Base-by-base conservation (phyloP, 257 asterid species). In the Fraxinus americana region DNA sequence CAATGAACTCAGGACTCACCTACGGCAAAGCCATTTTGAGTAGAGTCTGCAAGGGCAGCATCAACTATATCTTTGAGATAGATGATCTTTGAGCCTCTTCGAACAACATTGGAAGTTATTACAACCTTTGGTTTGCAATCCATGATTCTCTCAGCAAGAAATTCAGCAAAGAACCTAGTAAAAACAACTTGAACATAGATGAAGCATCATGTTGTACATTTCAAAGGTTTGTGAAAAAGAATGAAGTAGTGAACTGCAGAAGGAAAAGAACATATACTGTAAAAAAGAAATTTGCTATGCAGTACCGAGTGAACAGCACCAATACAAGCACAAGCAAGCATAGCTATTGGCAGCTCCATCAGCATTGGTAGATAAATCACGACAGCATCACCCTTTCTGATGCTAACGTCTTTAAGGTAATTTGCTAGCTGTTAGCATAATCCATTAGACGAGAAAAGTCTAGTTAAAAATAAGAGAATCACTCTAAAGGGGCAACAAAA, bases 261-360 rank as follows among this genome's bases (percentile, higher is more conserved):
- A 5, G 52, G 21, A 21, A 36, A 77, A 43, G 35, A 78, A 54
- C 17, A 72, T 43, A 12, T 12, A 34, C 32, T 59, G 72, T 57
- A 71, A 66, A 66, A 54, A 66, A 45, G 71, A 34, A 63, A 72
- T 36, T 14, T 25, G 12, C 32, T 29, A 69, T 36, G 79, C 39
- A 72, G 75, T 89, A 95, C 99, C 94, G 99, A 95, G 88, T 95
- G 99, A 83, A 95, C 93, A 83, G 98, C 97, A 78, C 98, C 99
- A 78, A 95, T 93, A 67, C 98, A 94, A 79, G 97, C 98, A 85
- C 99, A 93, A 50, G 98, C 98, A 80, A 95, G 98, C 99, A 95
- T 95, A 8, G 99, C 97, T 74, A 93, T 89, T 57, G 99, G 97
- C 76, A 95, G 90, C 82, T 95, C 99, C 99, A 89, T 87, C 36